Percentiles rank a stretch among this genome's conserved stretches.
Evolutionary conservation across 1,284 basidiomycete genomes (phyloP).

Genomic region (Cutaneotrichosporon cyanovorans): DNA sequence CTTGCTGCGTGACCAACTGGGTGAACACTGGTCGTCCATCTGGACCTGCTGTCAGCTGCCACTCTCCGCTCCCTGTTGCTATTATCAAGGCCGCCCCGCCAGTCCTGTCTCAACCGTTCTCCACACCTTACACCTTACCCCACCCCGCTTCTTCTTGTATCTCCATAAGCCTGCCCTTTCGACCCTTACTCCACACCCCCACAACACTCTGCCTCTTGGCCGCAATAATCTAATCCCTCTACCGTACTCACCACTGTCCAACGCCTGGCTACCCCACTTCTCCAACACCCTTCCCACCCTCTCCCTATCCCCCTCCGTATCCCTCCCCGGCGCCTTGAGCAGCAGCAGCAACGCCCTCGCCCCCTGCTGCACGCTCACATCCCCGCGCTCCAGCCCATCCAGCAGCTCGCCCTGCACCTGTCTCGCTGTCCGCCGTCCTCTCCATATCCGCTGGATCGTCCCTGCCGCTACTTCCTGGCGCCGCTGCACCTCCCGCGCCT

Average conservation of each 20-base stretch:
- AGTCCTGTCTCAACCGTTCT: too few relatives aligned
- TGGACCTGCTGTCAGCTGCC: too few relatives aligned
- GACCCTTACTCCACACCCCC: too few relatives aligned
- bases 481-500: constrained; percentile 29
- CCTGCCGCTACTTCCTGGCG: constrained; percentile 28
- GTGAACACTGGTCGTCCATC: too few relatives aligned
- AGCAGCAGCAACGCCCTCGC: constrained; percentile 17
- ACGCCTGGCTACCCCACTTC: constrained; percentile 17
- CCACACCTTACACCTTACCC: too few relatives aligned
- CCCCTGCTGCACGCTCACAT: constrained; percentile 5
- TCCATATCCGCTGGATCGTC: constrained; percentile 38
- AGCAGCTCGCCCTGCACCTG: neutral
- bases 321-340: neutral
- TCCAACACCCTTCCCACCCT: constrained; percentile 15
- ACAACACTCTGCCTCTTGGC: too few relatives aligned
- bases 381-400: constrained; percentile 1
- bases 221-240: too few relatives aligned
- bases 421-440: constrained; percentile 20
- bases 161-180: too few relatives aligned
- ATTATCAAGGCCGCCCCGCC: too few relatives aligned
- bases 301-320: constrained; percentile 1
- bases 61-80: too few relatives aligned
- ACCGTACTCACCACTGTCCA: neutral
- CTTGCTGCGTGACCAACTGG: too few relatives aligned
- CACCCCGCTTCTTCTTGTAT: too few relatives aligned